Evolutionary conservation across 2,329 filamentous ascomycete species (phyloP).

Genomic region (Fusarium multiceps): DNA sequence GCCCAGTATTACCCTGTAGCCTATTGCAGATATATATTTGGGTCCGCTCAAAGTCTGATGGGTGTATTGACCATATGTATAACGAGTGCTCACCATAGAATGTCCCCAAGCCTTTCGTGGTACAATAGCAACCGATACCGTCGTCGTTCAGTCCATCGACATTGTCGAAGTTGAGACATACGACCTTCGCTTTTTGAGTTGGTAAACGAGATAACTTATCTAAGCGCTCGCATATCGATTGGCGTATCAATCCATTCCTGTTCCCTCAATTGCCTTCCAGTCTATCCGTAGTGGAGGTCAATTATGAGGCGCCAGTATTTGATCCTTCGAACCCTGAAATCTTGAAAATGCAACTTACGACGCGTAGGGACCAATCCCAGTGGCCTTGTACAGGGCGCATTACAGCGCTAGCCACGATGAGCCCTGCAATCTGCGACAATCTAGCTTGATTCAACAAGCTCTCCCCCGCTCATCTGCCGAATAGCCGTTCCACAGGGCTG

Average conservation of each 20-base stretch:
- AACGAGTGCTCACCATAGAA: too few species aligned
- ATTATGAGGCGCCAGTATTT: background rate
- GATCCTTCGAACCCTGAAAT: background rate
- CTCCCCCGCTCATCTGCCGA: constrained; percentile 4
- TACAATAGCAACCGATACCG: too few species aligned
- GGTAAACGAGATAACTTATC: background rate
- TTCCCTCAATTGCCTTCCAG: too few species aligned
- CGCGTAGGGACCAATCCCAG: background rate
- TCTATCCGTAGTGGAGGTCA: too few species aligned
- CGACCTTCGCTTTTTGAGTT: too few species aligned
- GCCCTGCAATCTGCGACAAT: background rate
- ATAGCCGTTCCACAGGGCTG: constrained; percentile 10
- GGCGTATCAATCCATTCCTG: background rate
- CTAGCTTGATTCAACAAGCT: background rate
- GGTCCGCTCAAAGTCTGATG: too few species aligned
- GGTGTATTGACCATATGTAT: too few species aligned
- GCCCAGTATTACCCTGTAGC: too few species aligned
- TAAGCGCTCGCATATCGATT: background rate
- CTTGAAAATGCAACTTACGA: background rate
- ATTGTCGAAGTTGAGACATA: too few species aligned
- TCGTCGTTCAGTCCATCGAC: too few species aligned
- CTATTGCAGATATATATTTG: too few species aligned
- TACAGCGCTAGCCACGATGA: background rate
- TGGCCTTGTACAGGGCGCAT: background rate
- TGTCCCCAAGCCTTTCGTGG: too few species aligned